A percentile compares a stretch with the other conserved stretches of the same genome.
phyloP scores from a whole-genome alignment of 306 rosid genomes.

The Canavalia ensiformis region DNA sequence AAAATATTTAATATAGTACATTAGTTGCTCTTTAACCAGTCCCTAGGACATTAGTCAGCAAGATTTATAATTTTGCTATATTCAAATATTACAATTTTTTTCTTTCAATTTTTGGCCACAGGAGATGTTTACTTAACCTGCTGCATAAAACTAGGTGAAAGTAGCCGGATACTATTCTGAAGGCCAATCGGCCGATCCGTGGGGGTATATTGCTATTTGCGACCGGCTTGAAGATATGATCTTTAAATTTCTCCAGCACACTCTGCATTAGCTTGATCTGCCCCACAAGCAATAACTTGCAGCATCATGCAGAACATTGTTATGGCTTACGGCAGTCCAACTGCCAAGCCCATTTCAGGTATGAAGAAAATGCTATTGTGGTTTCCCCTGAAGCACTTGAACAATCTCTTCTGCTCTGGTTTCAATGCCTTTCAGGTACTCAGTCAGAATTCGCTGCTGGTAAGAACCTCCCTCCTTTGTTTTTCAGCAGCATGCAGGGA shows the following conservation, averaged over 20 bases:
- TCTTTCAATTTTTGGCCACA: slow-evolving; percentile 11
- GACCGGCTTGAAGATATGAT: slow-evolving; percentile 41
- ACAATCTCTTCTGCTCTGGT: slow-evolving; percentile 77
- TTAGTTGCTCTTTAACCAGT: background rate
- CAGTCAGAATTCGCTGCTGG: slow-evolving; percentile 81
- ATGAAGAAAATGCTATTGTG: slow-evolving; percentile 46
- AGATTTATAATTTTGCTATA: background rate
- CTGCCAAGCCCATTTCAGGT: slow-evolving; percentile 20
- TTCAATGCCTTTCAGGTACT: slow-evolving; percentile 89
- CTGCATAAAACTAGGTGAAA: slow-evolving; percentile 25
- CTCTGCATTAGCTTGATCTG: slow-evolving; percentile 31
- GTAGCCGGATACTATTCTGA: slow-evolving; percentile 33
- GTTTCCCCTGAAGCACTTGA: slow-evolving; percentile 69
- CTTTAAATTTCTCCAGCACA: slow-evolving; percentile 39
- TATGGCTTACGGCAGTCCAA: slow-evolving; percentile 33
- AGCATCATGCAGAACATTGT: slow-evolving; percentile 46
- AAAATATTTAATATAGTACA: background rate
- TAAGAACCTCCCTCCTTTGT: slow-evolving; percentile 93
- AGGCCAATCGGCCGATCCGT: slow-evolving; percentile 32
- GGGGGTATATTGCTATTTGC: slow-evolving; percentile 15
- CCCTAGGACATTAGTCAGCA: background rate
- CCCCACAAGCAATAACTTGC: slow-evolving; percentile 14
- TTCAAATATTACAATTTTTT: slow-evolving; percentile 26
- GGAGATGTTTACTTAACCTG: slow-evolving; percentile 13
- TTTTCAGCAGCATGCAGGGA: slow-evolving; percentile 11